phyloP scores from a whole-genome alignment of 805 yeast genomes.

The Lachancea sp. region DNA sequence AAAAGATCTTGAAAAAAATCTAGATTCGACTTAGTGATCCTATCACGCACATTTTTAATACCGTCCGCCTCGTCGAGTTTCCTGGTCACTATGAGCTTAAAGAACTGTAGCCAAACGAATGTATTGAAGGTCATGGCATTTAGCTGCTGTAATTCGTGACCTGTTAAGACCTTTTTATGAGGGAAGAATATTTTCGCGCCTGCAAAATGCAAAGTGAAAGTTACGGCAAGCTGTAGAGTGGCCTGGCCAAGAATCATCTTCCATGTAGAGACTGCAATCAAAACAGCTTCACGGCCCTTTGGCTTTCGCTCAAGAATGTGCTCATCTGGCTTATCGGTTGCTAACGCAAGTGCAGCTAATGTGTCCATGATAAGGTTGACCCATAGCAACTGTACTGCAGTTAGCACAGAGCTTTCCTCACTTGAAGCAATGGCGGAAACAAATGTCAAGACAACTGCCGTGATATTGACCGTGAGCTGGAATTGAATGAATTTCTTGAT shows the following conservation, averaged over 20 bases:
- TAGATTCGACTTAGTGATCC: slow-evolving; percentile 58
- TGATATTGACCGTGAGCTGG: slow-evolving; percentile 91
- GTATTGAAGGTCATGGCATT: slow-evolving; percentile 88
- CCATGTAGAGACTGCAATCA: slow-evolving; percentile 94
- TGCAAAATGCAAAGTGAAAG: slow-evolving; percentile 75
- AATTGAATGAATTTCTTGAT: slow-evolving; percentile 94
- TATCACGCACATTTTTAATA: slow-evolving; percentile 45
- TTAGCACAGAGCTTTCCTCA: slow-evolving; percentile 77
- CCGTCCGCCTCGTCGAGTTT: slow-evolving; percentile 85
- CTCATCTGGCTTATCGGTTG: slow-evolving; percentile 93
- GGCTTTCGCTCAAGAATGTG: slow-evolving; percentile 75
- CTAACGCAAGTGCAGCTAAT: slow-evolving; percentile 92
- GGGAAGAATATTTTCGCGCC: slow-evolving; percentile 57
- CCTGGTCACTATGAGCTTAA: slow-evolving; percentile 85
- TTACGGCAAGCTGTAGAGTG: slow-evolving; percentile 65
- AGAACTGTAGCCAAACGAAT: slow-evolving; percentile 96
- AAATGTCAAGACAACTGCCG: slow-evolving; percentile 93
- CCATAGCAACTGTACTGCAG: slow-evolving; percentile 97
- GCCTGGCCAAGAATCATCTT: slow-evolving; percentile 95
- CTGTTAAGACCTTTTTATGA: slow-evolving; percentile 22
- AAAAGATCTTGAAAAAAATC: slow-evolving; percentile 78
- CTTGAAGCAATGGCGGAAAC: slow-evolving; percentile 84
- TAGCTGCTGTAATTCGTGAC: slow-evolving; percentile 51
- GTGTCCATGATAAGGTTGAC: slow-evolving; percentile 98
- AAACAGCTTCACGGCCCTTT: slow-evolving; percentile 68